Conservation (phyloP, 495 filamentous ascomycete species). For the Lasiosphaeria miniovina region DNA sequence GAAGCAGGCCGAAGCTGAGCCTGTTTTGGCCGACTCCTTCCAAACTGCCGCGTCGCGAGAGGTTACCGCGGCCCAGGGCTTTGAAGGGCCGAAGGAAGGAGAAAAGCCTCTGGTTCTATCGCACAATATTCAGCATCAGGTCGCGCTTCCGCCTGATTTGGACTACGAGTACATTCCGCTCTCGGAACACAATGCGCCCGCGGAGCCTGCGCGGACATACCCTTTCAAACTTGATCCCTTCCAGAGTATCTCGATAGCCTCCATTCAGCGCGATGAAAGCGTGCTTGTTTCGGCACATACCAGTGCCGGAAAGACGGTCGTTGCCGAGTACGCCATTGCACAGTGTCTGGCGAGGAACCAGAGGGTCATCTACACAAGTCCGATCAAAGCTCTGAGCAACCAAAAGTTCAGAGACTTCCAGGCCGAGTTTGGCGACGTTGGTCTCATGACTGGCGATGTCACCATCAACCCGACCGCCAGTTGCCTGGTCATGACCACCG, state of each 20-base stretch:
- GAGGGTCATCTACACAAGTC: slow-evolving; percentile 97
- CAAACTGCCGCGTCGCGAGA: slow-evolving; percentile 94
- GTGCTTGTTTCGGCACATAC: slow-evolving; percentile 96
- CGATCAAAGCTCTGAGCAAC: slow-evolving; percentile 97
- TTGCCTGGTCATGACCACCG: slow-evolving; percentile 98
- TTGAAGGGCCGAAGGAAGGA: slow-evolving; percentile 61
- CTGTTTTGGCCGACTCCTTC: slow-evolving; percentile 89
- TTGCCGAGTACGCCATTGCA: slow-evolving; percentile 97
- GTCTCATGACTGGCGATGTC: slow-evolving; percentile 97
- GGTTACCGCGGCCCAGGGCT: slow-evolving; percentile 75
- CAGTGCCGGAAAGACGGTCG: slow-evolving; percentile 95
- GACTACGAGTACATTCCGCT: slow-evolving; percentile 88
- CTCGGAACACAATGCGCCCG: slow-evolving; percentile 81
- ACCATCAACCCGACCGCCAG: slow-evolving; percentile 98
- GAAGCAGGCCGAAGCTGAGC: slow-evolving; percentile 68
- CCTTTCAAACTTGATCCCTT: slow-evolving; percentile 95
- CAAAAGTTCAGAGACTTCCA: slow-evolving; percentile 97
- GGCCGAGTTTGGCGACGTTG: slow-evolving; percentile 93
- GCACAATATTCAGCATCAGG: slow-evolving; percentile 98
- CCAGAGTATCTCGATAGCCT: slow-evolving; percentile 86
- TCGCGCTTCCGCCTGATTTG: slow-evolving; percentile 80
- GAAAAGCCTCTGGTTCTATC: slow-evolving; percentile 69
- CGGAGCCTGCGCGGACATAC: slow-evolving; percentile 76
- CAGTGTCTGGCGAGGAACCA: slow-evolving; percentile 96
- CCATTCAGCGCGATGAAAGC: slow-evolving; percentile 92